Evolutionary conservation across 2,329 filamentous ascomycete genomes (phyloP).

Genomic region (Nigrospora sphaerica): DNA sequence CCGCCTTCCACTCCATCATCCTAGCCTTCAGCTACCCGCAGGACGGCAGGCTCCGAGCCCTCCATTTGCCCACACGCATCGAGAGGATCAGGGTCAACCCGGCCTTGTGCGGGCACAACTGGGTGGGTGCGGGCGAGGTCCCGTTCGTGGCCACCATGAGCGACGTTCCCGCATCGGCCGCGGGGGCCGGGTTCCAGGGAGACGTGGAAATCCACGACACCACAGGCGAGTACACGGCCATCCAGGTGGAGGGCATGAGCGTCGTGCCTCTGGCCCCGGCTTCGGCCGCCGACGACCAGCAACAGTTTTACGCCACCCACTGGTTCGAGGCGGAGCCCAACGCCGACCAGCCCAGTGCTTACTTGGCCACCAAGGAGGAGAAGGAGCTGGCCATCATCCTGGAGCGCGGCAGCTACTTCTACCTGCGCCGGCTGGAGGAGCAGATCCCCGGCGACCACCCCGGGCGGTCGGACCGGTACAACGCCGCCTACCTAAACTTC

Average conservation of each 20-base stretch:
- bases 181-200: neutral
- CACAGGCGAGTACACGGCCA: neutral
- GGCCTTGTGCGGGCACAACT: neutral
- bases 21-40: conserved; percentile 19
- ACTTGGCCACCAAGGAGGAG: neutral
- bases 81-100: conserved; percentile 6
- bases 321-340: neutral
- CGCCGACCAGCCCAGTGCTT: neutral
- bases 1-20: conserved; percentile 20
- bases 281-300: neutral
- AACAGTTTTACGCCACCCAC: neutral
- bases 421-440: neutral
- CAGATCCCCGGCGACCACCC: neutral
- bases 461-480: neutral
- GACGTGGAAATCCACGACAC: neutral
- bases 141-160: neutral
- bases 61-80: conserved; percentile 14
- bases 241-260: neutral
- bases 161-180: neutral
- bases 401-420: neutral
- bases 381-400: neutral
- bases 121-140: neutral
- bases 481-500: neutral
- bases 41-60: conserved; percentile 16
- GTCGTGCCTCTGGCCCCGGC: neutral